Evolutionary conservation across 1,284 basidiomycete genomes (phyloP).

Genomic region (Rhodotorula glutinis): DNA sequence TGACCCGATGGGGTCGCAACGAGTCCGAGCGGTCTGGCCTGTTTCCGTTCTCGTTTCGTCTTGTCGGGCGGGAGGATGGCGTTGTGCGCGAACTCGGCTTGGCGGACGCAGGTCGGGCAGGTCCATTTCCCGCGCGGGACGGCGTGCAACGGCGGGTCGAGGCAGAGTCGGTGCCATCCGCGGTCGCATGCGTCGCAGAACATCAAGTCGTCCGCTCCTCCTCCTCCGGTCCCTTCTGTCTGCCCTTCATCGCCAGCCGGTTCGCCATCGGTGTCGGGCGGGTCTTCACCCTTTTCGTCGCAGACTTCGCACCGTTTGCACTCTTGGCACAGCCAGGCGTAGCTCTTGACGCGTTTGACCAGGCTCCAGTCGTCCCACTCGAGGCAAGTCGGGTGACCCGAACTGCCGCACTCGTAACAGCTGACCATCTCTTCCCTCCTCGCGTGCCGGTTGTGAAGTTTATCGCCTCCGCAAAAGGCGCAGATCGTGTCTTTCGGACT

Average conservation of each 20-base stretch:
- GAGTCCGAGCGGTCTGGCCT: slow-evolving; percentile 17
- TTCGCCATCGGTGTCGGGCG: slow-evolving; percentile 44
- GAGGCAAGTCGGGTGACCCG: slow-evolving; percentile 38
- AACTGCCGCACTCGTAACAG: slow-evolving; percentile 48
- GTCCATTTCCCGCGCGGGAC: slow-evolving; percentile 24
- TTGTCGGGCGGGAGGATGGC: slow-evolving; percentile 2
- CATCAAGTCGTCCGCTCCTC: slow-evolving; percentile 64
- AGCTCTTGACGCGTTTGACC: slow-evolving; percentile 50
- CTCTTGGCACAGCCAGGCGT: slow-evolving; percentile 84
- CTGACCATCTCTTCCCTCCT: slow-evolving; percentile 43
- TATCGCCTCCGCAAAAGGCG: slow-evolving; percentile 46
- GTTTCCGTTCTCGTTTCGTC: slow-evolving; percentile 12
- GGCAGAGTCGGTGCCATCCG: slow-evolving; percentile 91
- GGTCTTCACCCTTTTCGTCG: slow-evolving; percentile 74
- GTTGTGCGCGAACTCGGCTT: slow-evolving; percentile 10
- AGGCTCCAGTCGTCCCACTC: slow-evolving; percentile 46
- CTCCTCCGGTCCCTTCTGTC: rapidly evolving
- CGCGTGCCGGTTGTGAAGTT: slow-evolving; percentile 33
- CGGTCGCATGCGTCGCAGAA: slow-evolving; percentile 95
- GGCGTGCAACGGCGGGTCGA: slow-evolving; percentile 58
- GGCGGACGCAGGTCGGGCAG: slow-evolving; percentile 58
- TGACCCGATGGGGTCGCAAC: not conserved
- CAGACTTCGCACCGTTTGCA: slow-evolving; percentile 94
- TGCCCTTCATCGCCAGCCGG: no score
- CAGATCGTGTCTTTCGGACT: slow-evolving; percentile 37